Evolutionary conservation across 257 asterid species (phyloP).

Genomic region (Penstemon newberryi): DNA sequence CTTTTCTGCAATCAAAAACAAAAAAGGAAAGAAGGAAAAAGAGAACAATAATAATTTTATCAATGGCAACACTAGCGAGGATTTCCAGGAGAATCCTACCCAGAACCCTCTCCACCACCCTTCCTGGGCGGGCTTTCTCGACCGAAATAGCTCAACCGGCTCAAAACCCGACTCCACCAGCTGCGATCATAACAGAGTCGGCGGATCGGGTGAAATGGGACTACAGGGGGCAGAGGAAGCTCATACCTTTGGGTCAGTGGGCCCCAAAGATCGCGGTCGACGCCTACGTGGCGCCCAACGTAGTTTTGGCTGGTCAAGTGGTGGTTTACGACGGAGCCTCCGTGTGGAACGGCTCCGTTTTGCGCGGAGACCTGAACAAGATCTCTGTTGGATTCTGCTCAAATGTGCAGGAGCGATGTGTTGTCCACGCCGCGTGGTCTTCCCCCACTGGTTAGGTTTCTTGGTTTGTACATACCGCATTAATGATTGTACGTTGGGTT

Average conservation of each 20-base stretch:
- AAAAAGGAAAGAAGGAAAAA: background rate
- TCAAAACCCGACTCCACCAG: constrained; percentile 26
- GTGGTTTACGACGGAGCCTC: constrained; percentile 86
- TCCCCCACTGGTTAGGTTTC: constrained; percentile 71
- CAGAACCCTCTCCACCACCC: constrained; percentile 38
- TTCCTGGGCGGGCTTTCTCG: constrained; percentile 44
- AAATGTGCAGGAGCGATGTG: constrained; percentile 83
- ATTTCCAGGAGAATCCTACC: constrained; percentile 58
- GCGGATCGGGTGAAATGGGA: constrained; percentile 88
- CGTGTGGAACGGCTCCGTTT: constrained; percentile 81
- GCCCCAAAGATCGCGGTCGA: constrained; percentile 82
- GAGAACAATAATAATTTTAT: constrained; percentile 1
- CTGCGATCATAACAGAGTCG: constrained; percentile 47
- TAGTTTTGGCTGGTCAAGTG: constrained; percentile 93
- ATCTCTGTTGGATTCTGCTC: constrained; percentile 81
- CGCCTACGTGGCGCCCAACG: constrained; percentile 93
- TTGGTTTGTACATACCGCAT: background rate
- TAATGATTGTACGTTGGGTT: constrained; percentile 17
- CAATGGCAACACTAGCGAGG: constrained; percentile 70
- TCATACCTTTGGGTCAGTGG: constrained; percentile 92
- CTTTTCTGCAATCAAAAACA: constrained; percentile 6
- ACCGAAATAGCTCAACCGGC: constrained; percentile 44
- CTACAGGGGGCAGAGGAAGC: constrained; percentile 78
- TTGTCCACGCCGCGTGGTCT: constrained; percentile 89
- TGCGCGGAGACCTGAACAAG: constrained; percentile 88